Evolutionary conservation across 495 filamentous ascomycete genomes (phyloP), one percentile per base, ranked within the genome.

Genomic region (Penicillium fimorum): DNA sequence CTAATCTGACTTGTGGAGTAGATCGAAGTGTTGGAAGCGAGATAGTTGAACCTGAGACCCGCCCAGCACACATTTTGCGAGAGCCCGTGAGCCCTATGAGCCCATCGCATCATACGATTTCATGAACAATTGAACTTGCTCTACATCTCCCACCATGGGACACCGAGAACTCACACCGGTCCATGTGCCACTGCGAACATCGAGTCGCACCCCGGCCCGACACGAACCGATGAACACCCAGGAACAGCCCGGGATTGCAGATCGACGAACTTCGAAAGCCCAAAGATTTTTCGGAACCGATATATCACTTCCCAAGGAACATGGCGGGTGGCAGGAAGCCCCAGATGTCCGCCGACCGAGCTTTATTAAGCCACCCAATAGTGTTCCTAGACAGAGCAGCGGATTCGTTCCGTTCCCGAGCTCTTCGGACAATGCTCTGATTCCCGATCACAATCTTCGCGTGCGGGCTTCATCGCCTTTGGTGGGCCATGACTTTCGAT

Each of bases 391-490:
- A 24, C 64, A 67, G 35, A 52, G 48, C 17, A 59, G 33, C 13
- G 58, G 62, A 22, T 69, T 75, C 20, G 59, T 59, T 8, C 52
- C 65, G 0, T 73, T 72, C 32, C 70, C 72, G 13, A 40, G 53
- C 6, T 40, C 56, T 13, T 52, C 63, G n/a, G 43, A 58, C 12
- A 59, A 74, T 13, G 30, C 44, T 0, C 50, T 44, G 8, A 33
- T 63, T 11, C 66, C 68, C 10, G 54, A 68, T 10, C 68, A 65
- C 8, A 66, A 70, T 32, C 65, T 79, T 15, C 73, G 75, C 22
- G 70, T 76, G 10, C 70, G 73, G 48, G 75, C 76, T 38, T 79
- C 76, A 11, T 79, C 76, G 8, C 76, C 76, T 30, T 49, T 77
- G 40, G 58, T 79, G 17, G 72, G 74, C 24, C 68, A 73, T 9